Evolutionary conservation across 352 stramenopile genomes (phyloP).

Genomic region (Globisporangium parvum): DNA sequence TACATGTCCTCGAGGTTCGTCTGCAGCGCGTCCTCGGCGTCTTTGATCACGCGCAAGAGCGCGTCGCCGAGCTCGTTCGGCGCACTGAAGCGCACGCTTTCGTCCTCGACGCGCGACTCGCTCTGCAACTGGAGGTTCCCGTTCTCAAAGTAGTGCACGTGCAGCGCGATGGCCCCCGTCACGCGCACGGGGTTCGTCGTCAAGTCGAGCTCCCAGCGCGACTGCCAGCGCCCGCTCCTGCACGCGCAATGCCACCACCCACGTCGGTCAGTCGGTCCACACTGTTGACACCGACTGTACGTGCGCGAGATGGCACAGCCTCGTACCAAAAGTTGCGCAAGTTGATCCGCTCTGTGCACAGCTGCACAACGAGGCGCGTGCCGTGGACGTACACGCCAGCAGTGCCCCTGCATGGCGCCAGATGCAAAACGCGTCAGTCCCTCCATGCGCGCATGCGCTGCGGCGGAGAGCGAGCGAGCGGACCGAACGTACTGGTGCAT

Average conservation of each 20-base stretch:
- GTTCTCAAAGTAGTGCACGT: conserved; percentile 96
- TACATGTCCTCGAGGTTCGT: conserved; percentile 92
- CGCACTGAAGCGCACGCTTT: conserved; percentile 29
- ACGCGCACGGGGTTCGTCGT: conserved; percentile 37
- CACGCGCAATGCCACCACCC: no score
- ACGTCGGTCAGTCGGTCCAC: no score
- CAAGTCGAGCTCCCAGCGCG: conserved; percentile 70
- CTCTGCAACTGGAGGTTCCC: conserved; percentile 92
- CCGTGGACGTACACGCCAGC: conserved; percentile 72
- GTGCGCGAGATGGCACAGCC: no score
- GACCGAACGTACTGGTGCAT: conserved; percentile 50
- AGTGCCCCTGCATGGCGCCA: conserved; percentile 37
- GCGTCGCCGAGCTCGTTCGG: conserved; percentile 50
- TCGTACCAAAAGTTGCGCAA: conserved; percentile 83
- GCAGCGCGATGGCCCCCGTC: conserved; percentile 68
- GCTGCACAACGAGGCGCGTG: conserved; percentile 59
- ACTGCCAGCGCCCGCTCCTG: conserved; percentile 78
- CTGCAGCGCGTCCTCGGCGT: conserved; percentile 82
- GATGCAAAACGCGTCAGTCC: background rate
- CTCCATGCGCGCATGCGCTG: conserved; percentile 4
- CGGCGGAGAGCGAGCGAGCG: no score
- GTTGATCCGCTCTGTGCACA: conserved; percentile 86
- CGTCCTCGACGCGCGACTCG: conserved; percentile 61
- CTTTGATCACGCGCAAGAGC: conserved; percentile 68
- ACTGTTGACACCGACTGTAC: no score